A percentile compares a stretch with the other conserved stretches of the same genome.
Conservation (phyloP, 768 basidiomycete genomes). For the Tricholomella constricta region DNA sequence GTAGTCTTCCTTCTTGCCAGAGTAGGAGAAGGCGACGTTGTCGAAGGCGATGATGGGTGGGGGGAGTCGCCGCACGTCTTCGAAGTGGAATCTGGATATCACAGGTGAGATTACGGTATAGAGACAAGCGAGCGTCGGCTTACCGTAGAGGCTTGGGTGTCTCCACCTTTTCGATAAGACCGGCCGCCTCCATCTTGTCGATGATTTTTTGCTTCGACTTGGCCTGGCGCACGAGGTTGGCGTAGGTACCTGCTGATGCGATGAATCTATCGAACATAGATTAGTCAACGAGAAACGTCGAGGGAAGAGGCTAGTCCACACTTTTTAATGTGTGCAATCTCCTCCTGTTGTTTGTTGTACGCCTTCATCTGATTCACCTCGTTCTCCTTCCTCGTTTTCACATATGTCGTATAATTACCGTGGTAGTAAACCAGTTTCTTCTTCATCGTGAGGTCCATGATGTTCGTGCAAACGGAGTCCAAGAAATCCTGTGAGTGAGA, state of each 20-base stretch:
- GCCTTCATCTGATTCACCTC: slow-evolving; percentile 99
- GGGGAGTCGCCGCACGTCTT: slow-evolving; percentile 89
- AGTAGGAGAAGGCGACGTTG: slow-evolving; percentile 94
- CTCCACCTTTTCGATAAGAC: slow-evolving; percentile 92
- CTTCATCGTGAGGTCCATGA: slow-evolving; percentile 92
- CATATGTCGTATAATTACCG: slow-evolving; percentile 97
- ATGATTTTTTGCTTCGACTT: slow-evolving; percentile 99
- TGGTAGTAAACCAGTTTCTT: slow-evolving; percentile 95
- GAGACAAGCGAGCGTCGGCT: slow-evolving; percentile 2
- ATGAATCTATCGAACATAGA: slow-evolving; percentile 69
- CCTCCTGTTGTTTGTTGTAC: slow-evolving; percentile 97
- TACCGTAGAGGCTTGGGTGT: slow-evolving; percentile 62
- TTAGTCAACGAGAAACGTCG: neutral
- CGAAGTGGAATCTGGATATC: slow-evolving; percentile 79
- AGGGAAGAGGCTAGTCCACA: slow-evolving; percentile 34
- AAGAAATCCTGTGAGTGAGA: slow-evolving; percentile 99
- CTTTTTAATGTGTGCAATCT: slow-evolving; percentile 99
- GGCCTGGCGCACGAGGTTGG: slow-evolving; percentile 97
- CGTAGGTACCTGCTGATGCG: slow-evolving; percentile 99
- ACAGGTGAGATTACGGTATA: neutral
- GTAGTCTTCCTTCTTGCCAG: slow-evolving; percentile 84
- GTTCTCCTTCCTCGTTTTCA: slow-evolving; percentile 94
- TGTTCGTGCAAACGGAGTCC: slow-evolving; percentile 96
- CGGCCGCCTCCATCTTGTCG: slow-evolving; percentile 99
- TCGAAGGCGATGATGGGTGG: slow-evolving; percentile 98